Evolutionary conservation across 208 protist species (phyloP), one percentile per base, ranked within the genome.

Genomic region (Leishmania martiniquensis): DNA sequence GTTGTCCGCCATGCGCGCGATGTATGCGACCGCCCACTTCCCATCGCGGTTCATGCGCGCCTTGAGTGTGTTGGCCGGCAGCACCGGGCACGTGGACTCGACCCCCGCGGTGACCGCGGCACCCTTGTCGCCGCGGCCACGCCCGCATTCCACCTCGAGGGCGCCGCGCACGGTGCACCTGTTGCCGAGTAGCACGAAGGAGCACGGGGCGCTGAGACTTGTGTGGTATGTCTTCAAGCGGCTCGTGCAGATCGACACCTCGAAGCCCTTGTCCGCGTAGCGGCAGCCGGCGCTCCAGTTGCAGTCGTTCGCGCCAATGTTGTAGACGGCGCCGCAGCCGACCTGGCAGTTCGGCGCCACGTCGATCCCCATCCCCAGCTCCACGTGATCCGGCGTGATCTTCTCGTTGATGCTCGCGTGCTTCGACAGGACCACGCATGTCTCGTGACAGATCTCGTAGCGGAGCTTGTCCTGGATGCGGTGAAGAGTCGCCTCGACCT

Each of bases 61-160:
- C 84, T 95, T 94, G 75, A 97, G 71, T 12, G 84, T 85, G 84
- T 97, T 94, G n/a, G 75, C 80, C 71, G 87, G 90, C 44, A 86
- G 67, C 34, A 92, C 52, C 49, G 86, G 78, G 82, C 89, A 97
- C 65, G 71, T 77, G 37, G 83, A 72, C 86, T 94, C 88, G 2
- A 87, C 12, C 51, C 89, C 93, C 22, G 87, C 39, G 22, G 80
- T 86, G 39, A 76, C 86, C 29, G 76, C 77, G 63, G 83, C 67
- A 67, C 72, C 73, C 73, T 77, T 73, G 51, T 84, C 72, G 22
- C 78, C 74, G 47, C 42, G 51, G 4, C 65, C 67, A 20, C 52
- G 72, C 22, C 88, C 86, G 80, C 84, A 93, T 78, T 75, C 72
- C 51, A 86, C 81, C 83, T 93, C 86, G 17, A 89, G 73, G 29